Conservation (phyloP, 176 grass and related monocot genomes). For the Oryza officinalis region DNA sequence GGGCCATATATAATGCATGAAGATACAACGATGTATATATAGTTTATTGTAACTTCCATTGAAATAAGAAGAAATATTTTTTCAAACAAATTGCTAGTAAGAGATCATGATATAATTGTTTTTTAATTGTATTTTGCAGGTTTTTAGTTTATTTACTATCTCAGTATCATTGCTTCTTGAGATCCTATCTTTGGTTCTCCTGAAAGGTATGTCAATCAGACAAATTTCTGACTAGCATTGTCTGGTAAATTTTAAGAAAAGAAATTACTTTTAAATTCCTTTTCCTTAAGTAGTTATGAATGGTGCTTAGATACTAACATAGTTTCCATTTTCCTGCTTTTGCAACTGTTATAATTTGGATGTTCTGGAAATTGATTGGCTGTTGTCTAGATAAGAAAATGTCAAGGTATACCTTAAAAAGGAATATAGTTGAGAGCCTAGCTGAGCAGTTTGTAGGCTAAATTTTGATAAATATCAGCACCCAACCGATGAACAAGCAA, state of each 20-base stretch:
- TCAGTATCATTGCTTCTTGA: conserved; percentile 69
- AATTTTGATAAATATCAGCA: conserved; percentile 14
- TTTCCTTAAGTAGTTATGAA: background rate
- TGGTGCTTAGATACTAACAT: conserved; percentile 12
- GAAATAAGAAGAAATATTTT: background rate
- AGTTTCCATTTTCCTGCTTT: background rate
- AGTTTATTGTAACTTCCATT: conserved; percentile 11
- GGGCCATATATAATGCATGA: conserved; percentile 10
- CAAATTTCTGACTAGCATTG: conserved; percentile 17
- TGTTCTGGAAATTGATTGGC: background rate
- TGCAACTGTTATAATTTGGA: background rate
- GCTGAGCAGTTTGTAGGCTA: background rate
- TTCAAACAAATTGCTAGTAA: background rate
- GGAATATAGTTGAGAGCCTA: background rate
- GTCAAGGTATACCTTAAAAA: background rate
- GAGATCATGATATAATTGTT: conserved; percentile 22
- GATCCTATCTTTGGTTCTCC: conserved; percentile 65
- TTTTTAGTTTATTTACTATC: conserved; percentile 78
- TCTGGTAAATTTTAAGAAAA: background rate
- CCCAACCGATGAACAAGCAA: background rate
- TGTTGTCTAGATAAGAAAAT: conserved; percentile 9
- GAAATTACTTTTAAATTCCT: background rate
- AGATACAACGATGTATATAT: background rate
- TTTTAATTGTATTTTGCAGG: conserved; percentile 56
- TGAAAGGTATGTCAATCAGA: conserved; percentile 69